phyloP scores from a whole-genome alignment of 176 grass and related monocot genomes.

The Eragrostis nindensis region DNA sequence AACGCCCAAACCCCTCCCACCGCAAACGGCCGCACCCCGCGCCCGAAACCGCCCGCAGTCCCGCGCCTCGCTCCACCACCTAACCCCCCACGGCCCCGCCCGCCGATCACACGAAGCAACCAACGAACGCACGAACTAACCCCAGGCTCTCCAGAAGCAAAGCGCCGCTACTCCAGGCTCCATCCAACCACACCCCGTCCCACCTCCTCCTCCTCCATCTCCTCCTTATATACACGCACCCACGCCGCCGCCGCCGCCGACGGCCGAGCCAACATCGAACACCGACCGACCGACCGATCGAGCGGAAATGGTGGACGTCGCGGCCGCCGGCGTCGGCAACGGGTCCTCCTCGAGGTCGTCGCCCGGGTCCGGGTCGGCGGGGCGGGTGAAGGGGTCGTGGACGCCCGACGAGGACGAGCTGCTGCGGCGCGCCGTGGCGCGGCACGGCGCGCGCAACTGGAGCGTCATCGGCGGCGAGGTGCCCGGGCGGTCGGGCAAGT shows the following conservation, averaged over 20 bases:
- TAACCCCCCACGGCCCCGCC: conserved; percentile 6
- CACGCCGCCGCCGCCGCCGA: background rate
- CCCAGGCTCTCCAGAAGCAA: background rate
- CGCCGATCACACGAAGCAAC: conserved; percentile 17
- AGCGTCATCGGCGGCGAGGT: conserved; percentile 67
- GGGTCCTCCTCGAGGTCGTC: background rate
- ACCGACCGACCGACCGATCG: background rate
- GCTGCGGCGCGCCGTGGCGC: conserved; percentile 56
- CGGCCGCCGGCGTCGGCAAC: too few relatives aligned
- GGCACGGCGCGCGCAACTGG: conserved; percentile 82
- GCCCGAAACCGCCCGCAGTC: conserved; percentile 17
- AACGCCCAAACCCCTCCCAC: conserved; percentile 32
- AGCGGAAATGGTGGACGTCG: background rate
- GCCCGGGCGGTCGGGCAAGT: conserved; percentile 80
- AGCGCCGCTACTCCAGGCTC: background rate
- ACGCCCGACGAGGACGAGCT: conserved; percentile 82
- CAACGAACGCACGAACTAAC: background rate
- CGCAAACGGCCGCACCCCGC: conserved; percentile 35
- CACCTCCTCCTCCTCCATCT: background rate
- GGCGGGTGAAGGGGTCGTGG: conserved; percentile 81
- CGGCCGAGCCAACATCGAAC: too few relatives aligned
- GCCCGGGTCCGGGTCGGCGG: background rate
- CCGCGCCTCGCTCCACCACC: conserved; percentile 21
- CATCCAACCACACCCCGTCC: conserved; percentile 7
- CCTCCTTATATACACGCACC: conserved; percentile 17